Evolutionary conservation across 352 stramenopile genomes (phyloP).

Genomic region (Pythium utonaiense): DNA sequence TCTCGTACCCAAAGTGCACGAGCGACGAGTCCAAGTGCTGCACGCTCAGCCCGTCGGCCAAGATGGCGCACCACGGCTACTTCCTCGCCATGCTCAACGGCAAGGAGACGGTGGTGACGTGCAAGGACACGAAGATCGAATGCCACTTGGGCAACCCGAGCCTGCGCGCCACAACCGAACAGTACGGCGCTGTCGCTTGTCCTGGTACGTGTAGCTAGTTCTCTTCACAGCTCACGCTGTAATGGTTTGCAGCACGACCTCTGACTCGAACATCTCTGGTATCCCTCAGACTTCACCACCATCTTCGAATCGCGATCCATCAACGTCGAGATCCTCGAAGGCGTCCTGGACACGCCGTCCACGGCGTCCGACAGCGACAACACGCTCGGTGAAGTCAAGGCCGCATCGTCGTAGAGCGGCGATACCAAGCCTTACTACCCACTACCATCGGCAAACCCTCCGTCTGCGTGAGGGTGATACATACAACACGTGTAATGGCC

Average conservation of each 20-base stretch:
- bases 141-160: constrained; percentile 61
- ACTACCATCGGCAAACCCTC: neutral
- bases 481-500: neutral
- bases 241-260: too few relatives aligned
- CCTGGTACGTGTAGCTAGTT: constrained; percentile 32
- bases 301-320: constrained; percentile 51
- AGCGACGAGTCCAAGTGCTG: constrained; percentile 43
- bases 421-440: neutral
- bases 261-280: neutral
- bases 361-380: neutral
- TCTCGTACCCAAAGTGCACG: constrained; percentile 57
- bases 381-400: constrained; percentile 11
- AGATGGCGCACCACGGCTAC: constrained; percentile 63
- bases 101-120: constrained; percentile 61
- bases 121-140: constrained; percentile 41
- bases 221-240: too few relatives aligned
- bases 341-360: constrained; percentile 10
- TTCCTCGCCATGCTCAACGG: constrained; percentile 42
- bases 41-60: constrained; percentile 36
- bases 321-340: constrained; percentile 21
- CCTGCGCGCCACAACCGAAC: constrained; percentile 37
- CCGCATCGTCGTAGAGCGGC: neutral
- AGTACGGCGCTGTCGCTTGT: constrained; percentile 37
- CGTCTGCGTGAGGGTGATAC: neutral
- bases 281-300: constrained; percentile 40